A percentile compares a stretch with the other conserved stretches of the same genome.
These are phyloP conservation scores for Leccinum fallax DNA, from an alignment of 1,284 basidiomycete genomes.

Conservation along the genomic window DNA sequence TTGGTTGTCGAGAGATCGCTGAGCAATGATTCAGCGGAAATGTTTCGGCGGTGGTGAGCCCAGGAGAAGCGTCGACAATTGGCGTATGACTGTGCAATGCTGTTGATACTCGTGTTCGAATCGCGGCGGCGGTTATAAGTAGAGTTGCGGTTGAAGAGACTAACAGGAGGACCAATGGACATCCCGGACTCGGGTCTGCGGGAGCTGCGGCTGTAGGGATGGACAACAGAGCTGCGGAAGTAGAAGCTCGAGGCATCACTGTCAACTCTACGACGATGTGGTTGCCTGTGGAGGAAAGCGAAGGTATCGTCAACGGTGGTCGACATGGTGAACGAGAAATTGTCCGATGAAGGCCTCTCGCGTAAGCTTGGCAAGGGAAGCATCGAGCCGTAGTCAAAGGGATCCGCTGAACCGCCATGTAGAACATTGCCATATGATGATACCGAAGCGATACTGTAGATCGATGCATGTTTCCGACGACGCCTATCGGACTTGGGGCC, in stretches of 20 bases:
- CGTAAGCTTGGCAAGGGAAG: constrained; percentile 43
- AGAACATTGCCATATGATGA: constrained; percentile 78
- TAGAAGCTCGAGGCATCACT: constrained; percentile 79
- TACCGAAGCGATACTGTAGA: constrained; percentile 78
- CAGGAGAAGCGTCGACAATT: no score
- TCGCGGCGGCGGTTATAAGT: constrained; percentile 47
- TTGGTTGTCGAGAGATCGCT: constrained; percentile 55
- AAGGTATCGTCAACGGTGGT: constrained; percentile 73
- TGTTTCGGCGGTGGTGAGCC: constrained; percentile 39
- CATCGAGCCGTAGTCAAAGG: constrained; percentile 66
- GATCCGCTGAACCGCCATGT: constrained; percentile 63
- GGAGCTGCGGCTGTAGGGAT: constrained; percentile 45
- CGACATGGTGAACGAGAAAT: constrained; percentile 57
- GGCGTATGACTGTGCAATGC: no score
- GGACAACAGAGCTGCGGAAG: constrained; percentile 47
- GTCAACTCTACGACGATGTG: constrained; percentile 59
- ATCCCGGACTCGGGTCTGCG: constrained; percentile 49
- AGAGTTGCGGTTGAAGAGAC: constrained; percentile 67
- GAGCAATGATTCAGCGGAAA: constrained; percentile 49
- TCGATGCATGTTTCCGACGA: constrained; percentile 58
- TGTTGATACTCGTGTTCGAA: constrained; percentile 52
- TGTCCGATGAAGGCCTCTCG: constrained; percentile 58
- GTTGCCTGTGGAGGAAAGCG: constrained; percentile 53
- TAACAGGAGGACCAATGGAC: constrained; percentile 67
- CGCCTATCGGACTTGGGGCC: constrained; percentile 37